These are phyloP conservation scores for Haplographium delicatum DNA, from an alignment of 495 filamentous ascomycete genomes.

Conservation along the genomic window DNA sequence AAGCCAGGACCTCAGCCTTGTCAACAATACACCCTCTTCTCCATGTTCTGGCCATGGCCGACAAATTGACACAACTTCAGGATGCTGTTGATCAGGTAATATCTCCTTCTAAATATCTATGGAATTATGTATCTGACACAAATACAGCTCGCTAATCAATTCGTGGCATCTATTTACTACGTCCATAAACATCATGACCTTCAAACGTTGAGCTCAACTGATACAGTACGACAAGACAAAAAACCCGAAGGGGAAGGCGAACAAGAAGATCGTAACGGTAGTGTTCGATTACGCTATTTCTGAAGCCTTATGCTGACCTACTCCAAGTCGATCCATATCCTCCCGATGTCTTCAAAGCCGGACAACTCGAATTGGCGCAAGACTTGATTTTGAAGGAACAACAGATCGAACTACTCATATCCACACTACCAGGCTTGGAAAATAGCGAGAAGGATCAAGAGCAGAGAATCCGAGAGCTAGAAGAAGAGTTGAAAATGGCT, in stretches of 20 bases:
- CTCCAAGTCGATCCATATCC: constrained; percentile 55
- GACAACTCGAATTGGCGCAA: constrained; percentile 74
- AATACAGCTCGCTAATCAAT: constrained; percentile 75
- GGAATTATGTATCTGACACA: neutral
- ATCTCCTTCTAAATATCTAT: too few relatives aligned
- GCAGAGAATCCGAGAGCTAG: constrained; percentile 64
- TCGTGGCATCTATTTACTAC: constrained; percentile 82
- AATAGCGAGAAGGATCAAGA: constrained; percentile 81
- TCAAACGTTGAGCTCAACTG: constrained; percentile 53
- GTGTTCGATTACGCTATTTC: neutral
- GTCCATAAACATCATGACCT: constrained; percentile 77
- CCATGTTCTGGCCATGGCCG: constrained; percentile 59
- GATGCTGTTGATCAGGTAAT: constrained; percentile 88
- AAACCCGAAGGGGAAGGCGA: constrained; percentile 29
- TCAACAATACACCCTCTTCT: constrained; percentile 4
- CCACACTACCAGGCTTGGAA: constrained; percentile 77
- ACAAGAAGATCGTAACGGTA: constrained; percentile 32
- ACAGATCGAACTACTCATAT: constrained; percentile 87
- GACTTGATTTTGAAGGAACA: constrained; percentile 89
- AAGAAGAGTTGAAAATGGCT: constrained; percentile 66
- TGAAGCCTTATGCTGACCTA: too few relatives aligned
- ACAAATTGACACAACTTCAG: constrained; percentile 89
- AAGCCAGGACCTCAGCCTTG: constrained; percentile 9
- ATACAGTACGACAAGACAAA: constrained; percentile 54
- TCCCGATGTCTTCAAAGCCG: constrained; percentile 59